Evolutionary conservation across 1,284 basidiomycete species (phyloP).

Genomic region (Kwoniella shivajii): DNA sequence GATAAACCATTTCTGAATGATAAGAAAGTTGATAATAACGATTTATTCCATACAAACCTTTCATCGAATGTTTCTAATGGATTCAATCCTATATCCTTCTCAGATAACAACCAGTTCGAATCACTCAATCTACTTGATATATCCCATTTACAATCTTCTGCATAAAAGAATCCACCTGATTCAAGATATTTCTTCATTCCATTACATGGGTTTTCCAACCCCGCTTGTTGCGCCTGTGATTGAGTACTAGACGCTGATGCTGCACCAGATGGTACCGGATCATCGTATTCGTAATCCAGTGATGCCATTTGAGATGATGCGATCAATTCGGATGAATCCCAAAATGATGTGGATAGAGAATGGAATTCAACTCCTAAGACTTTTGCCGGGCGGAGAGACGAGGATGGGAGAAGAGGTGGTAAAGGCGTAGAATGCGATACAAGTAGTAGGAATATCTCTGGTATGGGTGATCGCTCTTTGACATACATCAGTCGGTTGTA

Average conservation of each 20-base stretch:
- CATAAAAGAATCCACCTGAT: conserved; percentile 92
- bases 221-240: conserved; percentile 52
- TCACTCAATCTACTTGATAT: conserved; percentile 76
- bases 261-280: conserved; percentile 5
- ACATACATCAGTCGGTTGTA: not conserved
- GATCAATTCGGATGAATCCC: conserved; percentile 50
- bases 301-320: conserved; percentile 1
- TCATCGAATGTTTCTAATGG: conserved; percentile 73
- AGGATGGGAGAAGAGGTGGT: conserved; percentile 41
- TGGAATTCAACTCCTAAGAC: conserved; percentile 56
- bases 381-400: conserved; percentile 47
- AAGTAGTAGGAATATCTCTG: conserved; percentile 54
- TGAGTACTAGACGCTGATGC: conserved; percentile 8
- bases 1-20: conserved; percentile 42
- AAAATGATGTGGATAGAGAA: conserved; percentile 54
- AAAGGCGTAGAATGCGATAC: conserved; percentile 39
- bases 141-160: conserved; percentile 80
- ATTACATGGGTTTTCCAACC: conserved; percentile 82
- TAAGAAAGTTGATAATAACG: conserved; percentile 47
- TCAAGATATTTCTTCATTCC: conserved; percentile 89
- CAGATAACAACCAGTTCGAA: conserved; percentile 59
- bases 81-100: conserved; percentile 17
- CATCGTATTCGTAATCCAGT: conserved; percentile 27
- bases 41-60: conserved; percentile 62
- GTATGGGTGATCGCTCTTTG: conserved; percentile 44